Conservation (phyloP, 139 green algal species). For the Picochlorum sp. region DNA sequence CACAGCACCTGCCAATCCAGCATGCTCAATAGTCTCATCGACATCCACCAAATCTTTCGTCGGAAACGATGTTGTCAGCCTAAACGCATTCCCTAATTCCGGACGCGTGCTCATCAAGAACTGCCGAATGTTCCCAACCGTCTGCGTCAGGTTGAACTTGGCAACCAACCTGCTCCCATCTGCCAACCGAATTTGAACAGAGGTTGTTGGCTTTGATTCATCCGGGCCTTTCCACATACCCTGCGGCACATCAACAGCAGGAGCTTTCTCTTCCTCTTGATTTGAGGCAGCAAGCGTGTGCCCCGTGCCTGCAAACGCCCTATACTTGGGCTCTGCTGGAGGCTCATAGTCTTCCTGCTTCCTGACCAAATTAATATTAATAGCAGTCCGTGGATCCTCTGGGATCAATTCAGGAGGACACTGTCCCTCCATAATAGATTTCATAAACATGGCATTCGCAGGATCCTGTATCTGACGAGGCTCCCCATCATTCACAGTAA, state of each 20-base stretch:
- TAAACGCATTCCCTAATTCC: conserved; percentile 39
- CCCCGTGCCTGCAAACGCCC: conserved; percentile 57
- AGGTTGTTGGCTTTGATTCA: conserved; percentile 60
- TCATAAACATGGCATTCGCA: conserved; percentile 64
- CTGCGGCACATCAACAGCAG: neutral
- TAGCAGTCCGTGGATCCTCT: conserved; percentile 13
- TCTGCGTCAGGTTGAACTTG: conserved; percentile 75
- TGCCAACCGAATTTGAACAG: conserved; percentile 73
- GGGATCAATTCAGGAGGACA: conserved; percentile 65
- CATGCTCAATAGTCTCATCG: conserved; percentile 54
- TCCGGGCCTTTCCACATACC: conserved; percentile 60
- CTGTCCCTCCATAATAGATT: conserved; percentile 50
- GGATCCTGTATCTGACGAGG: conserved; percentile 50
- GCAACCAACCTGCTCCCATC: conserved; percentile 73
- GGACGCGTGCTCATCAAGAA: conserved; percentile 68
- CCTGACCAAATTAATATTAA: conserved; percentile 79
- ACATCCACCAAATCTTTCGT: conserved; percentile 53
- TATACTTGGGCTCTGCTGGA: conserved; percentile 44
- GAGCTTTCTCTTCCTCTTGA: neutral
- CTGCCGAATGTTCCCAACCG: conserved; percentile 65
- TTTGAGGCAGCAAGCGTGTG: conserved; percentile 39
- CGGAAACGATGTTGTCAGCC: conserved; percentile 66
- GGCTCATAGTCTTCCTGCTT: conserved; percentile 60
- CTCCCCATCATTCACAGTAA: conserved; percentile 72
- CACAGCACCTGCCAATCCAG: conserved; percentile 71